Conservation (phyloP, 768 basidiomycete species). For the Rhodotorula graminis region DNA sequence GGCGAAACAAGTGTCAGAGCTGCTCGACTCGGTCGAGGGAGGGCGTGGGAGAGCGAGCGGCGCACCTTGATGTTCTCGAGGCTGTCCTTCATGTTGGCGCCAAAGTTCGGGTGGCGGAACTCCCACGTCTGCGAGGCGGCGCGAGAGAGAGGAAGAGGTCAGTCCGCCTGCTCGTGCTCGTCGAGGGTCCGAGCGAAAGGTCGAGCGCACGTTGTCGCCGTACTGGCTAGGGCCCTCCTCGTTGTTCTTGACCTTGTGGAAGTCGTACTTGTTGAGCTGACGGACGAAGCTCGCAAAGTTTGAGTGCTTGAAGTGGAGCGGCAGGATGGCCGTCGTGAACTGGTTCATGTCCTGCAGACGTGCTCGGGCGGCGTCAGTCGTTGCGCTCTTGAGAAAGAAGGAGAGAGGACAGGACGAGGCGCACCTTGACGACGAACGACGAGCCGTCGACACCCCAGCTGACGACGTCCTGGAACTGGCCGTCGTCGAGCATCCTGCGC, state of each 20-base stretch:
- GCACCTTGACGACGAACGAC: conserved; percentile 78
- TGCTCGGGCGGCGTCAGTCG: no score
- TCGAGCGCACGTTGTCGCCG: conserved; percentile 54
- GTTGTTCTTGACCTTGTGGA: conserved; percentile 88
- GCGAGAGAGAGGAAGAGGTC: no score
- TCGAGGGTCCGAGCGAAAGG: no score
- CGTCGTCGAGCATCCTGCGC: conserved; percentile 82
- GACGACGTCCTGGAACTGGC: conserved; percentile 64
- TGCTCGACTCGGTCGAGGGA: not conserved
- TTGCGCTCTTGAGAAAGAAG: not conserved
- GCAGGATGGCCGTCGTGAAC: conserved; percentile 81
- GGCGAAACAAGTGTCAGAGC: not conserved
- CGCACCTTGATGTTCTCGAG: conserved; percentile 57
- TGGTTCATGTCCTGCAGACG: conserved; percentile 78
- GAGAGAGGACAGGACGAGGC: conserved; percentile 11
- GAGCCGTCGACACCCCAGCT: conserved; percentile 79
- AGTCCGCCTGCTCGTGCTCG: not conserved
- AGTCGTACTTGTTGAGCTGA: conserved; percentile 93
- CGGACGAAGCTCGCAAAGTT: conserved; percentile 90
- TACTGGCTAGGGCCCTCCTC: conserved; percentile 58
- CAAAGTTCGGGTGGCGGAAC: conserved; percentile 55
- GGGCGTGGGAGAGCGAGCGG: no score
- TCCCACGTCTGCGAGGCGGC: conserved; percentile 47
- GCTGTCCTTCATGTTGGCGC: conserved; percentile 54
- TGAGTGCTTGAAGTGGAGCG: conserved; percentile 89